Percentiles rank a stretch among this genome's conserved stretches.
These are phyloP conservation scores for Chiua sp. DNA, from an alignment of 1,284 basidiomycete genomes.

Conservation along the genomic window DNA sequence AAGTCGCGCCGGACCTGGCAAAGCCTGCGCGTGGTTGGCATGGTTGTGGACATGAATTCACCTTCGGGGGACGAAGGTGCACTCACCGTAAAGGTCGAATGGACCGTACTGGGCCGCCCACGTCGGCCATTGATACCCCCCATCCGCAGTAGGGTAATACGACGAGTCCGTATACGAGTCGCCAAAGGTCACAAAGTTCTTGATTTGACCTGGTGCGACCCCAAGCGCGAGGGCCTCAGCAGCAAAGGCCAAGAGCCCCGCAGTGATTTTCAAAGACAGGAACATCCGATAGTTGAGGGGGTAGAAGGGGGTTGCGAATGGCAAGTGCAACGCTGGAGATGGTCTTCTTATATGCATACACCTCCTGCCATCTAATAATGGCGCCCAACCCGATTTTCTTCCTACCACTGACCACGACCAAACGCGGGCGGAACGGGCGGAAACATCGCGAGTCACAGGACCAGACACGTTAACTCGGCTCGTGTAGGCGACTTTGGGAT, in stretches of 20 bases:
- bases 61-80: not conserved
- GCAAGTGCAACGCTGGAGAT: too few species aligned
- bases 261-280: constrained; percentile 8
- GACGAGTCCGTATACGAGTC: constrained; percentile 52
- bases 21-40: constrained; percentile 26
- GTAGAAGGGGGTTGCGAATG: too few species aligned
- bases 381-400: too few species aligned
- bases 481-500: too few species aligned
- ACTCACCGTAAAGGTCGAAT: constrained; percentile 42
- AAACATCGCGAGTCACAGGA: too few species aligned
- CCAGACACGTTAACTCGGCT: too few species aligned
- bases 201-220: constrained; percentile 42
- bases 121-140: constrained; percentile 48
- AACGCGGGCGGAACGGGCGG: too few species aligned
- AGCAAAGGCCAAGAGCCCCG: constrained; percentile 17
- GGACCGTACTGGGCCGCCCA: constrained; percentile 46
- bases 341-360: too few species aligned
- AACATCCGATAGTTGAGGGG: constrained; percentile 1
- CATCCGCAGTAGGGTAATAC: constrained; percentile 37
- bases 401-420: too few species aligned
- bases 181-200: constrained; percentile 50
- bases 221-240: constrained; percentile 13
- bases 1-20: constrained; percentile 49
- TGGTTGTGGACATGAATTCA: too few species aligned
- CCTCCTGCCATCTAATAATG: too few species aligned